phyloP scores from a whole-genome alignment of 169 alveolate species.

The Plasmodium adleri region DNA sequence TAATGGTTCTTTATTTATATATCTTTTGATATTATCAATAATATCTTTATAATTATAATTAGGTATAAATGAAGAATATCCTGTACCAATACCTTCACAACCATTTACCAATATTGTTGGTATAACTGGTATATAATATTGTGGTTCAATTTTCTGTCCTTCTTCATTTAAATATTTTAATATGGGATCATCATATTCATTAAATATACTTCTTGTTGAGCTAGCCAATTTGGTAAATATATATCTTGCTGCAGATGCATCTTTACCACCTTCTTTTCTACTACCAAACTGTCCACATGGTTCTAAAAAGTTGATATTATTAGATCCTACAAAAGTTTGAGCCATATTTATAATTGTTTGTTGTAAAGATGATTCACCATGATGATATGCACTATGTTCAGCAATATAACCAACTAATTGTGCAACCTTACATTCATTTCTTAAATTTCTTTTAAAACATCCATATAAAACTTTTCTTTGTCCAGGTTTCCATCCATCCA shows the following conservation, averaged over 20 bases:
- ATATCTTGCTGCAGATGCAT: slow-evolving; percentile 96
- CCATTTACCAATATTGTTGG: slow-evolving; percentile 99
- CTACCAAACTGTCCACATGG: slow-evolving; percentile 99
- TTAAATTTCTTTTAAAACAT: slow-evolving; percentile 96
- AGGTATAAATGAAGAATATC: slow-evolving; percentile 97
- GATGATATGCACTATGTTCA: slow-evolving; percentile 99
- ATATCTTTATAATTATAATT: slow-evolving; percentile 97
- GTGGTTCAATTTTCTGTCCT: slow-evolving; percentile 99
- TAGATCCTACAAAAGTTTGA: slow-evolving; percentile 98
- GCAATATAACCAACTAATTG: slow-evolving; percentile 96
- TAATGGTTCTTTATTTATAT: slow-evolving; percentile 91
- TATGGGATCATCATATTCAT: slow-evolving; percentile 94
- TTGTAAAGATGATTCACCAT: slow-evolving; percentile 98
- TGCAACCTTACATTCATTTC: slow-evolving; percentile 96
- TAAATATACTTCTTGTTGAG: slow-evolving; percentile 92
- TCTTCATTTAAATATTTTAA: slow-evolving; percentile 95
- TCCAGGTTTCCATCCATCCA: slow-evolving; percentile 99
- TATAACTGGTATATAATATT: slow-evolving; percentile 97
- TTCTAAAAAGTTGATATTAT: slow-evolving; percentile 90
- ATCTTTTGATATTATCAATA: slow-evolving; percentile 92
- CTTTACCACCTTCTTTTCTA: slow-evolving; percentile 98
- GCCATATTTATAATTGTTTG: slow-evolving; percentile 99
- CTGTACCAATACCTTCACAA: slow-evolving; percentile 99
- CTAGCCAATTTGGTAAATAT: slow-evolving; percentile 93
- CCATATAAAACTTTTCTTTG: slow-evolving; percentile 98